Evolutionary conservation across 805 yeast genomes (phyloP).

Genomic region (Kodamaea nitidulidarum): DNA sequence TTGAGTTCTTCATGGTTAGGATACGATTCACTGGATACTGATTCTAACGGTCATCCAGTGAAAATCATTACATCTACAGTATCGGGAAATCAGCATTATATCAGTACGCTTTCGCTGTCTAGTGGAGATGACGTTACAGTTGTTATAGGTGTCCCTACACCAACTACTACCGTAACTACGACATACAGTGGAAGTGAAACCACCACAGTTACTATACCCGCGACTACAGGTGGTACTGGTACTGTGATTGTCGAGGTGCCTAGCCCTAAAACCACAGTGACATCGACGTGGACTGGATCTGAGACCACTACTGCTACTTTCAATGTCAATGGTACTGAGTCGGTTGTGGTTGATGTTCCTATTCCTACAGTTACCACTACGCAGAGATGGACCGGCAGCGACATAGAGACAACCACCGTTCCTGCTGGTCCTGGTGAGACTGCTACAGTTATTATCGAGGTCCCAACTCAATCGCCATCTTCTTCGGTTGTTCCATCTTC

Average conservation of each 20-base stretch:
- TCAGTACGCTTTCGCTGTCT: constrained; percentile 8
- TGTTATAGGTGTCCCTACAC: constrained; percentile 12
- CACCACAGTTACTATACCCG: constrained; percentile 4
- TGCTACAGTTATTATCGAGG: background rate
- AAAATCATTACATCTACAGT: constrained; percentile 10
- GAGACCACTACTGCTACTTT: constrained; percentile 6
- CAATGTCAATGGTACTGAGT: constrained; percentile 10
- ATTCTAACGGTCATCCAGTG: constrained; percentile 4
- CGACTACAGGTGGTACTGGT: constrained; percentile 9
- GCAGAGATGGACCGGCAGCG: background rate
- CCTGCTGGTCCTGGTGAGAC: background rate
- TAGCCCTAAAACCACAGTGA: constrained; percentile 7
- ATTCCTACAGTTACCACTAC: background rate
- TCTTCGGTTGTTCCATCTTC: too few species aligned
- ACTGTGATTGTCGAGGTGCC: constrained; percentile 16
- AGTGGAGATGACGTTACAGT: constrained; percentile 12
- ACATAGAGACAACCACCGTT: background rate
- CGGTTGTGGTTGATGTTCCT: constrained; percentile 10
- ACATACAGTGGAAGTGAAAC: constrained; percentile 10
- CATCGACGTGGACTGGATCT: constrained; percentile 11
- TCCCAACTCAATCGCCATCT: too few species aligned
- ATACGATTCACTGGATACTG: constrained; percentile 2
- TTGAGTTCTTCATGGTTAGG: constrained; percentile 1
- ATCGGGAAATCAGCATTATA: constrained; percentile 6
- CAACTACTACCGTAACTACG: constrained; percentile 5